Conservation (phyloP, 495 filamentous ascomycete species). For the Neurospora sp. region DNA sequence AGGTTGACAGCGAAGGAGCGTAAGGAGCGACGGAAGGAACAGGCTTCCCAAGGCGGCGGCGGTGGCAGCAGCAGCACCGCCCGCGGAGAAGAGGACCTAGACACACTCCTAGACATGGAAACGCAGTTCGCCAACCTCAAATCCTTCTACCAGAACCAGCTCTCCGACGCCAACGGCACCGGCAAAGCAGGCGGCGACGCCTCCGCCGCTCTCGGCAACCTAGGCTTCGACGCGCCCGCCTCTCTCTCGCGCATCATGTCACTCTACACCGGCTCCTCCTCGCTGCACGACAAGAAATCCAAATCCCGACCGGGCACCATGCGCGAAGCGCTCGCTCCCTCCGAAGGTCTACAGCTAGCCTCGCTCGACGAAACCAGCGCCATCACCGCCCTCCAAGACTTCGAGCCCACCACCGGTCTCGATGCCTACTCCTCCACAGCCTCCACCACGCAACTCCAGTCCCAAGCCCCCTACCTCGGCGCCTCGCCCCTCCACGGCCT, state of each 20-base stretch:
- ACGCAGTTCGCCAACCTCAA: slow-evolving; percentile 50
- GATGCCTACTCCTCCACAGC: slow-evolving; percentile 34
- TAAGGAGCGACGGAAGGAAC: slow-evolving; percentile 36
- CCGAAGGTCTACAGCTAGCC: slow-evolving; percentile 57
- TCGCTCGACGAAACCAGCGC: slow-evolving; percentile 41
- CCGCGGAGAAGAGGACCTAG: slow-evolving; percentile 5
- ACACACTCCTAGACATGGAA: slow-evolving; percentile 25
- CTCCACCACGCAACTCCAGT: slow-evolving; percentile 20
- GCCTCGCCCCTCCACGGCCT: slow-evolving; percentile 36
- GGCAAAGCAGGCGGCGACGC: slow-evolving; percentile 32
- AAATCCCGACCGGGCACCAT: slow-evolving; percentile 59
- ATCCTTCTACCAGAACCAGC: slow-evolving; percentile 62
- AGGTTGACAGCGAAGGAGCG: slow-evolving; percentile 30
- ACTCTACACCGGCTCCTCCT: slow-evolving; percentile 61
- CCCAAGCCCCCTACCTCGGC: slow-evolving; percentile 36
- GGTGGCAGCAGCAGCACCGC: slow-evolving; percentile 4
- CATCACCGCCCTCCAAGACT: slow-evolving; percentile 33
- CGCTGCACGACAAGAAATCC: slow-evolving; percentile 49
- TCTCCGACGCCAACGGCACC: slow-evolving; percentile 39
- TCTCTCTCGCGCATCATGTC: slow-evolving; percentile 83
- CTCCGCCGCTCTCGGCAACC: slow-evolving; percentile 45
- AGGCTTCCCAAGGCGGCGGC: slow-evolving; percentile 10
- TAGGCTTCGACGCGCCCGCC: slow-evolving; percentile 66
- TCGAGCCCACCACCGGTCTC: neutral
- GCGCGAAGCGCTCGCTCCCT: slow-evolving; percentile 60